These are phyloP conservation scores for Erythrobasidium hasegawianum DNA, from an alignment of 1,284 basidiomycete species.

Conservation along the genomic window DNA sequence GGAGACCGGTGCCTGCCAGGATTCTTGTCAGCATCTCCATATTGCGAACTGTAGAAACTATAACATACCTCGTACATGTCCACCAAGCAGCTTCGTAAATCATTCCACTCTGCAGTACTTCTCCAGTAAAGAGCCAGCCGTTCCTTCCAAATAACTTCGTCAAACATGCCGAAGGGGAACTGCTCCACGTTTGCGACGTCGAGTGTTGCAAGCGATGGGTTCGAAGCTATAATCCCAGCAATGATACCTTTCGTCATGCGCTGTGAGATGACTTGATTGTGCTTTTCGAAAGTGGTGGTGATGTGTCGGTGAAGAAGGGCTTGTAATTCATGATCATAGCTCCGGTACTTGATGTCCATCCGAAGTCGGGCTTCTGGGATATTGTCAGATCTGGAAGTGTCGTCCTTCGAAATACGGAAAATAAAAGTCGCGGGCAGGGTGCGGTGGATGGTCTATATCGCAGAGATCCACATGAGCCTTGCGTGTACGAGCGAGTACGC, in stretches of 20 bases:
- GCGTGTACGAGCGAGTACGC: too few species aligned
- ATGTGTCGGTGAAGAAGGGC: background rate
- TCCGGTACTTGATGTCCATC: conserved; percentile 53
- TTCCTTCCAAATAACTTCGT: conserved; percentile 12
- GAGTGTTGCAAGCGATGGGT: background rate
- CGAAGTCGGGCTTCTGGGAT: background rate
- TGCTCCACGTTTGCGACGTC: background rate
- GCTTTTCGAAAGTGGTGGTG: background rate
- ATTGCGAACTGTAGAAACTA: background rate
- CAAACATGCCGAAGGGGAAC: conserved; percentile 6
- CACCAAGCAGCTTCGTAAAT: conserved; percentile 48
- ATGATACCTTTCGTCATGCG: conserved; percentile 5
- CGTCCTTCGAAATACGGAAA: conserved; percentile 4
- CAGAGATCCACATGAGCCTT: too few species aligned
- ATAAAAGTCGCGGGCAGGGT: conserved; percentile 10
- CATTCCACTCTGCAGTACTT: background rate
- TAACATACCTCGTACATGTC: conserved; percentile 47
- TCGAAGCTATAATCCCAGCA: background rate
- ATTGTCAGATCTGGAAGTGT: background rate
- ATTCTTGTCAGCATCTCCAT: background rate
- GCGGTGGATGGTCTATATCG: background rate
- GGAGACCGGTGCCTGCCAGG: background rate
- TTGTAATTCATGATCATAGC: conserved; percentile 54
- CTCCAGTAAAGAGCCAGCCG: conserved; percentile 8
- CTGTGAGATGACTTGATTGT: background rate